phyloP scores from a whole-genome alignment of 257 asterid species.

The Solanum pimpinellifolium region DNA sequence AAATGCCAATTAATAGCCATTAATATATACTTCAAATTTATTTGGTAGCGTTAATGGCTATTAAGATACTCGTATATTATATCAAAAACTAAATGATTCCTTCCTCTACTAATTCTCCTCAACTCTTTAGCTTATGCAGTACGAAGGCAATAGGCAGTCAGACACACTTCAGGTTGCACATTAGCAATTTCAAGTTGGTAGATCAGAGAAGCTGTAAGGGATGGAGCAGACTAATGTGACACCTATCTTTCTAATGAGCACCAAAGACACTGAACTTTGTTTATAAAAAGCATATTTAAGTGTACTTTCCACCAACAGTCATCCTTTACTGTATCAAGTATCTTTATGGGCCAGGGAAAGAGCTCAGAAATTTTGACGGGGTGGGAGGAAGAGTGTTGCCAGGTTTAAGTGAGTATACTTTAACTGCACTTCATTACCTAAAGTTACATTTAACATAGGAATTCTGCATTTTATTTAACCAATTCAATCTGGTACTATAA shows the following conservation, averaged over 20 bases:
- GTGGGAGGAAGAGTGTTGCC: not conserved
- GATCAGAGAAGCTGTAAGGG: not conserved
- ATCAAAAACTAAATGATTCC: not conserved
- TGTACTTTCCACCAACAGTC: not conserved
- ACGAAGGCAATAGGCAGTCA: not conserved
- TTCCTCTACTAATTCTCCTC: not conserved
- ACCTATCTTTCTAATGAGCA: not conserved
- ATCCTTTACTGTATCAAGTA: not conserved
- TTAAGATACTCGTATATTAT: not conserved
- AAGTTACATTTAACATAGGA: not conserved
- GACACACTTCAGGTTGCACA: not conserved
- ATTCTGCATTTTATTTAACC: not conserved
- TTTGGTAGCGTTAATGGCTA: not conserved
- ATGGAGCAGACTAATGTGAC: not conserved
- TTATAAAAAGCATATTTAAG: not conserved
- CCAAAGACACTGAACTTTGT: not conserved
- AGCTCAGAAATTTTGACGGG: not conserved
- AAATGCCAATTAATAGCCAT: not conserved
- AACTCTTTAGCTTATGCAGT: not conserved
- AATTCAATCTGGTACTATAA: not conserved
- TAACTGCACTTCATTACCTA: not conserved
- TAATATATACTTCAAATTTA: not conserved
- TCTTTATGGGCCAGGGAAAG: not conserved
- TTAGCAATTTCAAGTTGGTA: not conserved
- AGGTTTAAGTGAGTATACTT: not conserved